phyloP scores from a whole-genome alignment of 2,329 filamentous ascomycete species.

The Venturia nashicola region DNA sequence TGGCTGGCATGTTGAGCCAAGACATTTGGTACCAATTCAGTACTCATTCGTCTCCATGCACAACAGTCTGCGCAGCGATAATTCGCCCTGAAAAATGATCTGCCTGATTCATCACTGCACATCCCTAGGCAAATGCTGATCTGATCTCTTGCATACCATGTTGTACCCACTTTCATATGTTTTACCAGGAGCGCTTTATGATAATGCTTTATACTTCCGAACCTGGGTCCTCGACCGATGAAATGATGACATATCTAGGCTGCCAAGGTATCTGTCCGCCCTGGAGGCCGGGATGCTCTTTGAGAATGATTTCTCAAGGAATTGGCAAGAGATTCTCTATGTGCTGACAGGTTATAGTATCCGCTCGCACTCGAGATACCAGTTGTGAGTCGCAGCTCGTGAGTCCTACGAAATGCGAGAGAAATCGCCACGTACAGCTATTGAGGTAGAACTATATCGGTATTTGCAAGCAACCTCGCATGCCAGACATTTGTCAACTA shows the following conservation, averaged over 20 bases:
- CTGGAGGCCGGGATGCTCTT: not conserved
- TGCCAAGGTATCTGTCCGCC: not conserved
- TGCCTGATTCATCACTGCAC: no score
- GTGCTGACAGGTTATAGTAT: no score
- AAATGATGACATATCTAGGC: not conserved
- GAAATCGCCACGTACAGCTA: not conserved
- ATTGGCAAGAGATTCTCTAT: not conserved
- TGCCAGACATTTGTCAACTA: not conserved
- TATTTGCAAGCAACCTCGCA: not conserved
- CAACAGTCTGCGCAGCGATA: no score
- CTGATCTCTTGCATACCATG: not conserved
- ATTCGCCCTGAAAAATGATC: no score
- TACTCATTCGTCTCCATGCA: no score
- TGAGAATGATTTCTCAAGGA: not conserved
- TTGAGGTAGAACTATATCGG: not conserved
- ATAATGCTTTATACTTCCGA: not conserved
- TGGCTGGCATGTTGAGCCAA: no score
- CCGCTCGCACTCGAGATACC: no score
- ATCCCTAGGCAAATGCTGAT: not conserved
- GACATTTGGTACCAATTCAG: no score
- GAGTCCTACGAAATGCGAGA: not conserved
- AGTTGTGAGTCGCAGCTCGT: not conserved
- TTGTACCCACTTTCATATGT: not conserved
- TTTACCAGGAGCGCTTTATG: not conserved
- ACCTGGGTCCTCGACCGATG: not conserved